Evolutionary conservation across 2,329 filamentous ascomycete genomes (phyloP), one percentile per base, ranked within the genome.

Genomic region (Fusarium sp.): DNA sequence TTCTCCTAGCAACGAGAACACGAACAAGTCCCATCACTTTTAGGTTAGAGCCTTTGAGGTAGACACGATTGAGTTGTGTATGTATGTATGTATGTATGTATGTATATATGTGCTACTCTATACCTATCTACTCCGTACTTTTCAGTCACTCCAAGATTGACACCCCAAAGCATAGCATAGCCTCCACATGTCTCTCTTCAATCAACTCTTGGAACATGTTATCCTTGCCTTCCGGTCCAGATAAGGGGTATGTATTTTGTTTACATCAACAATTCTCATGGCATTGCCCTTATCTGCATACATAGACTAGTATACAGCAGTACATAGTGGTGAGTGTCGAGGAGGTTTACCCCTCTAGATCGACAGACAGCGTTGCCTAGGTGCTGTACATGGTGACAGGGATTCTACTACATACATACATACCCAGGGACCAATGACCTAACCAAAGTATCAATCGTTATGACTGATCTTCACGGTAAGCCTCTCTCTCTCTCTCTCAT

Each of bases 161-260:
- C 19, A 38, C 14, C 23, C 23, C 31, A 55, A n/a, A n/a, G n/a
- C n/a, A n/a, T n/a, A 35, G 35, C 49, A 61, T 46, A 55, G 45
- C 57, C 50, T 56, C 57, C 48, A 47, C 11, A 31, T 64, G 60
- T 64, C 55, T 64, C 45, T 56, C 29, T 33, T 42, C 37, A 19
- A 21, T 27, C 4, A 9, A 15, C 4, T 29, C 23, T n/a, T 9
- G 6, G 10, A 9, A 29, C 10, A 11, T 9, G 19, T n/a, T n/a
- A n/a, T n/a, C 25, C 13, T 27, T 19, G 5, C n/a, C 32, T 47
- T 47, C 32, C 9, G 14, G 8, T 31, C 21, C 21, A 23, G 21
- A 4, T 23, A 23, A n/a, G n/a, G n/a, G n/a, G n/a, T n/a, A n/a
- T n/a, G 4, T 23, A 7, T 29, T 17, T 19, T 60, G 48, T 59